Evolutionary conservation across 345 rosid genomes (phyloP).

Genomic region (Jatropha curcas): DNA sequence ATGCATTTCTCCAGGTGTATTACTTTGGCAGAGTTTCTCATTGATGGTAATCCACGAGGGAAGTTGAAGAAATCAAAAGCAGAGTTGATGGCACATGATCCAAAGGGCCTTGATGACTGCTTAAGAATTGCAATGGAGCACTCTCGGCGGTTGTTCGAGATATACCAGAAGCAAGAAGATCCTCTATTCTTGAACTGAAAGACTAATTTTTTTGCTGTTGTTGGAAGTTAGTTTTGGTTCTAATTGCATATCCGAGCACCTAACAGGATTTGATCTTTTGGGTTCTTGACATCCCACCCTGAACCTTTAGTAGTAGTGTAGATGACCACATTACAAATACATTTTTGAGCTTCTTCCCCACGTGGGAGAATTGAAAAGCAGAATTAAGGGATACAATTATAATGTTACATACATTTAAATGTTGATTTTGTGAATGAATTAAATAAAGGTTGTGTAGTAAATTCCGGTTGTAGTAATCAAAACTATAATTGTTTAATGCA

Average conservation of each 20-base stretch:
- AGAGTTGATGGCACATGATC: slow-evolving; percentile 26
- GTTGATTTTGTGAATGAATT: too few species aligned
- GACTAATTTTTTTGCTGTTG: neutral
- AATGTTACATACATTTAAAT: too few species aligned
- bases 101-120: slow-evolving; percentile 26
- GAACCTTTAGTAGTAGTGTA: neutral
- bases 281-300: neutral
- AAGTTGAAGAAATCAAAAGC: slow-evolving; percentile 28
- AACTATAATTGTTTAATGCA: too few species aligned
- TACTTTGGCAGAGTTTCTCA: slow-evolving; percentile 33
- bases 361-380: too few species aligned
- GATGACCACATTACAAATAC: neutral
- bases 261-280: neutral
- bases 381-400: too few species aligned
- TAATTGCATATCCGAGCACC: neutral
- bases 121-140: slow-evolving; percentile 19
- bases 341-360: neutral
- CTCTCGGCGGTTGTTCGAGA: slow-evolving; percentile 30
- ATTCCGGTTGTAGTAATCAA: too few species aligned
- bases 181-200: slow-evolving; percentile 22
- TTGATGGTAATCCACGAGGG: slow-evolving; percentile 31
- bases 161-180: slow-evolving; percentile 30
- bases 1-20: slow-evolving; percentile 17
- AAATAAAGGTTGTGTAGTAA: too few species aligned
- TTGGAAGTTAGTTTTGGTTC: too few species aligned